A percentile compares a stretch with the other conserved stretches of the same genome.
These are phyloP conservation scores for Pichia insulana DNA, from an alignment of 805 yeast species.

Conservation along the genomic window DNA sequence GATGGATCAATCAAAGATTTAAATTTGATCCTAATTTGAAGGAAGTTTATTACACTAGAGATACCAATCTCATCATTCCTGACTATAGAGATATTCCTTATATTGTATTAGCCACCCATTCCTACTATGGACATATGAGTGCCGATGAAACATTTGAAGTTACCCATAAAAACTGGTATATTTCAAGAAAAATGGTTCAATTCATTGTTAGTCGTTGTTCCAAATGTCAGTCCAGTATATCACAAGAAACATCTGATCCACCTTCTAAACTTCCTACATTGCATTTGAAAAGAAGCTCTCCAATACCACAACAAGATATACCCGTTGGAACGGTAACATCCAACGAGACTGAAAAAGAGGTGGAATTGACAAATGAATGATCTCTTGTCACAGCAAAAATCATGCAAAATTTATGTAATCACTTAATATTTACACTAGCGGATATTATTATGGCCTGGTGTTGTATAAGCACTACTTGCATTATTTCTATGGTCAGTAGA, in stretches of 20 bases:
- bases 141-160: constrained; percentile 20
- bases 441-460: constrained; percentile 9
- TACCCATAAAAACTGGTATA: constrained; percentile 25
- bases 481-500: neutral
- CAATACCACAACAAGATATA: too few species aligned
- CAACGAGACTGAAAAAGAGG: too few species aligned
- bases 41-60: constrained; percentile 22
- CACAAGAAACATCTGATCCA: too few species aligned
- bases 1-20: constrained; percentile 28
- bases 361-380: too few species aligned
- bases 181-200: constrained; percentile 22
- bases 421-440: neutral
- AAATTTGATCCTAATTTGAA: constrained; percentile 14
- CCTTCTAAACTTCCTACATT: neutral
- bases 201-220: constrained; percentile 19
- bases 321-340: too few species aligned
- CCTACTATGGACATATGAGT: constrained; percentile 18
- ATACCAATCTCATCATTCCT: constrained; percentile 23
- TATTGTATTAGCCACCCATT: constrained; percentile 25
- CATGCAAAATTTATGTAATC: neutral
- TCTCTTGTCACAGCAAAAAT: too few species aligned
- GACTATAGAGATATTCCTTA: constrained; percentile 24
- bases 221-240: constrained; percentile 14
- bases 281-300: too few species aligned
- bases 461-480: constrained; percentile 5